phyloP scores from a whole-genome alignment of 495 filamentous ascomycete species.

The Talaromyces ruber region DNA sequence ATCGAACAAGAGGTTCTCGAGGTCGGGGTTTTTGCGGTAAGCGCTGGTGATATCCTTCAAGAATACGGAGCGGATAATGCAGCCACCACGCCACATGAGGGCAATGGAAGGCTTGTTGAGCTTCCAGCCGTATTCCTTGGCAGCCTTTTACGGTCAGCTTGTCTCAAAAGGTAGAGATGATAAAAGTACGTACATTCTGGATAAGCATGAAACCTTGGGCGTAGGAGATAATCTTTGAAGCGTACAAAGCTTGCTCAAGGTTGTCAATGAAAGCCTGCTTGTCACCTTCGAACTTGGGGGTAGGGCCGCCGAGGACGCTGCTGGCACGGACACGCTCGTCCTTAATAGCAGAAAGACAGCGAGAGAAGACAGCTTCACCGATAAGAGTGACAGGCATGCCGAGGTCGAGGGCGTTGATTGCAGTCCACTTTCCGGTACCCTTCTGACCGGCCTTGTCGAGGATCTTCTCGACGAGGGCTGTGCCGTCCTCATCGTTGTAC shows the following conservation, averaged over 20 bases:
- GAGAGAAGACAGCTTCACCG: slow-evolving; percentile 90
- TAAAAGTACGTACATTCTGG: slow-evolving; percentile 68
- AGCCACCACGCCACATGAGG: slow-evolving; percentile 99
- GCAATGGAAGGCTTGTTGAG: slow-evolving; percentile 99
- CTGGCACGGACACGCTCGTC: slow-evolving; percentile 81
- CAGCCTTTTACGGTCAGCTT: slow-evolving; percentile 48
- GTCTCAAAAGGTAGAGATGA: not conserved
- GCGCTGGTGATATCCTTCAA: slow-evolving; percentile 97
- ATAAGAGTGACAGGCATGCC: slow-evolving; percentile 99
- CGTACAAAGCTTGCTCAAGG: slow-evolving; percentile 97
- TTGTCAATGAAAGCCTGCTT: slow-evolving; percentile 89
- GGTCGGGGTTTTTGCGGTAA: slow-evolving; percentile 88
- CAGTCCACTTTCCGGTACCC: slow-evolving; percentile 99
- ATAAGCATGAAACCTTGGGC: slow-evolving; percentile 99
- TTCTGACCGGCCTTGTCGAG: slow-evolving; percentile 98
- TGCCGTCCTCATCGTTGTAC: slow-evolving; percentile 91
- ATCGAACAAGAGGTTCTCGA: slow-evolving; percentile 97
- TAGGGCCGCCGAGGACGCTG: slow-evolving; percentile 66
- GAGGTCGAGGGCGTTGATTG: slow-evolving; percentile 95
- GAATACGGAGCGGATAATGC: slow-evolving; percentile 99
- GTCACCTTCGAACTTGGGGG: slow-evolving; percentile 75
- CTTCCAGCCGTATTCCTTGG: slow-evolving; percentile 94
- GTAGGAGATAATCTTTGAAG: slow-evolving; percentile 99
- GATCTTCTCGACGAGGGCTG: slow-evolving; percentile 93
- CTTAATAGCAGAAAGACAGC: slow-evolving; percentile 92